phyloP scores from a whole-genome alignment of 1,139 yeast species.

The Saccharomyces hybrid region DNA sequence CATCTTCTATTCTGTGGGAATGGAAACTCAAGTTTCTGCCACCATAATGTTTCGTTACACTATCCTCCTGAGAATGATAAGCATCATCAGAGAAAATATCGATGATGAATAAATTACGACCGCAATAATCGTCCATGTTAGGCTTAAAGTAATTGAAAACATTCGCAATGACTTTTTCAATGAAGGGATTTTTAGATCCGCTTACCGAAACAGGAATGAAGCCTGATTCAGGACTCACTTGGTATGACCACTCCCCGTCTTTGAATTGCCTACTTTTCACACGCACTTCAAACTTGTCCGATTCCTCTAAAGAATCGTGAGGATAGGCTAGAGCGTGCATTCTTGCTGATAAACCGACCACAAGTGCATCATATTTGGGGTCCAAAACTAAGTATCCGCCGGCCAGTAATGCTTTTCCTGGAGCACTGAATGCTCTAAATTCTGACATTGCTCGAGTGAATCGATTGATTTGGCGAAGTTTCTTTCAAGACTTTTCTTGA shows the following conservation, averaged over 20 bases:
- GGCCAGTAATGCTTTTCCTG: constrained; percentile 88
- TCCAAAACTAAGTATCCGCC: constrained; percentile 92
- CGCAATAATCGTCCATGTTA: constrained; percentile 37
- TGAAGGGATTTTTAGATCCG: constrained; percentile 59
- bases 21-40: constrained; percentile 53
- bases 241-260: constrained; percentile 63
- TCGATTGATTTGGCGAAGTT: not conserved
- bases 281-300: constrained; percentile 27
- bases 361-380: constrained; percentile 66
- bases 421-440: constrained; percentile 60
- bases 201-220: constrained; percentile 27
- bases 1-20: constrained; percentile 51
- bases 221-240: constrained; percentile 16
- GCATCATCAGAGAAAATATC: constrained; percentile 79
- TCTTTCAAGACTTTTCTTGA: not conserved
- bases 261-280: constrained; percentile 76
- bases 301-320: not conserved
- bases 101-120: constrained; percentile 36
- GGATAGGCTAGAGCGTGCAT: constrained; percentile 65
- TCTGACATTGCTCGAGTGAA: constrained; percentile 6
- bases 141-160: constrained; percentile 44
- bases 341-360: constrained; percentile 80
- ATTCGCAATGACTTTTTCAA: constrained; percentile 53
- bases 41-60: constrained; percentile 34
- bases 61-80: constrained; percentile 68